Evolutionary conservation across 1,139 yeast genomes (phyloP).

Genomic region (Diutina rugosa): DNA sequence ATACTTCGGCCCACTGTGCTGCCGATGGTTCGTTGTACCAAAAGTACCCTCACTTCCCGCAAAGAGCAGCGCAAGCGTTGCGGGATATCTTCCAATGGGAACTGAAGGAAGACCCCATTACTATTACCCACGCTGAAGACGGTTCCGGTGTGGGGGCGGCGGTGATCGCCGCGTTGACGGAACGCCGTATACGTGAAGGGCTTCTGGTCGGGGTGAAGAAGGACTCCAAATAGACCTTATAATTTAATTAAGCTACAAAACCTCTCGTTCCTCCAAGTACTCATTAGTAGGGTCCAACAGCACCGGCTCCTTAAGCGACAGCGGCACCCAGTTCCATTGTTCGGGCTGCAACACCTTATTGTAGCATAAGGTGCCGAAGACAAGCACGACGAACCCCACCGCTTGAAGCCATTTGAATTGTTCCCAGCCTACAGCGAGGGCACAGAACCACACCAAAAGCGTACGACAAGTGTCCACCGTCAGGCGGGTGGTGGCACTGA

Average conservation of each 20-base stretch:
- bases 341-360: conserved; percentile 52
- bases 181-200: conserved; percentile 59
- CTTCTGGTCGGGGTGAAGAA: conserved; percentile 54
- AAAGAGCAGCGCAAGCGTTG: conserved; percentile 80
- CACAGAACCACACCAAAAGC: conserved; percentile 64
- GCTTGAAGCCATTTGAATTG: conserved; percentile 47
- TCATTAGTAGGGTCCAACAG: neutral
- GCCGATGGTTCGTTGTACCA: conserved; percentile 95
- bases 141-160: conserved; percentile 99
- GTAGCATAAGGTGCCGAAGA: conserved; percentile 63
- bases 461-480: conserved; percentile 76
- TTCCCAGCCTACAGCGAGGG: conserved; percentile 72
- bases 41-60: conserved; percentile 85
- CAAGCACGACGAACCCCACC: conserved; percentile 50
- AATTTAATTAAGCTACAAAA: neutral
- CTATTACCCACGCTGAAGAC: conserved; percentile 86
- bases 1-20: conserved; percentile 74
- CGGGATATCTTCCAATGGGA: conserved; percentile 87
- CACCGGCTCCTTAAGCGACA: neutral
- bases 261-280: neutral
- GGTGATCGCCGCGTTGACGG: conserved; percentile 87
- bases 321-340: conserved; percentile 33
- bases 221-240: neutral
- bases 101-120: conserved; percentile 55
- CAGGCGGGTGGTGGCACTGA: conserved; percentile 70